phyloP scores from a whole-genome alignment of 257 asterid genomes.

The Catharanthus roseus region DNA sequence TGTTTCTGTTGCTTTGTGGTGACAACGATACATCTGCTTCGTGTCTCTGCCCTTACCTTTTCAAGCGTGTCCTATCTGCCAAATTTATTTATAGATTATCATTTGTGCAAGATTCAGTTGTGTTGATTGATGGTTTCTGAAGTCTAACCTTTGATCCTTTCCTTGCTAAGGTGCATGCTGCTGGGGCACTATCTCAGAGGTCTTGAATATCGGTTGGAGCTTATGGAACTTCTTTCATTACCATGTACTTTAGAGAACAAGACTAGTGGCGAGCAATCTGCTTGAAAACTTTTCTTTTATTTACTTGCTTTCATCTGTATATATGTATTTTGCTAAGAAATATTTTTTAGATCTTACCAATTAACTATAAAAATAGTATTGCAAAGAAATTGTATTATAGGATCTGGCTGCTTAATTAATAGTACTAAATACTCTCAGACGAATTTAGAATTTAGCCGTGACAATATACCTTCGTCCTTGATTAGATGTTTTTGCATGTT shows the following conservation, averaged over 20 bases:
- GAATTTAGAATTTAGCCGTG: too few species aligned
- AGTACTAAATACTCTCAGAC: too few species aligned
- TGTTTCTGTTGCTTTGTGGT: not conserved
- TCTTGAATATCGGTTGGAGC: conserved; percentile 76
- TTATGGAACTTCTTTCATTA: conserved; percentile 58
- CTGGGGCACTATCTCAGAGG: conserved; percentile 93
- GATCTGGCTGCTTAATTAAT: too few species aligned
- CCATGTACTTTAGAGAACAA: conserved; percentile 30
- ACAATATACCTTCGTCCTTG: too few species aligned
- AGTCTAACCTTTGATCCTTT: conserved; percentile 2
- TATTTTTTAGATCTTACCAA: not conserved
- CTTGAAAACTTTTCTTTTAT: conserved; percentile 11
- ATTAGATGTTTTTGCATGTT: too few species aligned
- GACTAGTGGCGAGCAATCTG: conserved; percentile 27
- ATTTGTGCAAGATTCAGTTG: not conserved
- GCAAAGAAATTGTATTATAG: too few species aligned
- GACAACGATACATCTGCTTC: not conserved
- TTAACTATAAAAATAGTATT: not conserved
- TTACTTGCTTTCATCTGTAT: conserved; percentile 15
- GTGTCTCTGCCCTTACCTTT: not conserved
- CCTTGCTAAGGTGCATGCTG: conserved; percentile 73
- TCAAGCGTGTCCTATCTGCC: not conserved
- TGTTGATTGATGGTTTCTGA: conserved; percentile 1
- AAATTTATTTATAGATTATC: not conserved
- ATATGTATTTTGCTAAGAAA: too few species aligned